phyloP scores from a whole-genome alignment of 768 basidiomycete genomes.

The Amanita polypyramis region DNA sequence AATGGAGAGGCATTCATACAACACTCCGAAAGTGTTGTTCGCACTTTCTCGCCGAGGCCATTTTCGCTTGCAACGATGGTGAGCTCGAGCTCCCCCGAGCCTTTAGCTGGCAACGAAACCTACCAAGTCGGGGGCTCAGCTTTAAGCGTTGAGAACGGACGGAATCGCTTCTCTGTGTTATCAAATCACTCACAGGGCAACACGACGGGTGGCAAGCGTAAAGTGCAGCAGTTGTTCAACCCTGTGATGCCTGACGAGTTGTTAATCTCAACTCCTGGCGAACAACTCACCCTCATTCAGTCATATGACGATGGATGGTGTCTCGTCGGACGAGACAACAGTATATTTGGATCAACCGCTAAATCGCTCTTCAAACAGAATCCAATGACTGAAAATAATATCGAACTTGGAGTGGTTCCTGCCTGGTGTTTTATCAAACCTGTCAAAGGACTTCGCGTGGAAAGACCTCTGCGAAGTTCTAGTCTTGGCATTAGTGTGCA shows the following conservation, averaged over 20 bases:
- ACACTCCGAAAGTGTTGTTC: slow-evolving; percentile 9
- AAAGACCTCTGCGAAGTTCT: slow-evolving; percentile 52
- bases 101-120: background rate
- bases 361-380: slow-evolving; percentile 32
- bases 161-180: slow-evolving; percentile 29
- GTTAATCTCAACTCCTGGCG: slow-evolving; percentile 38
- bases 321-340: slow-evolving; percentile 47
- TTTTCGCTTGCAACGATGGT: background rate
- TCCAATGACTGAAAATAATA: slow-evolving; percentile 21
- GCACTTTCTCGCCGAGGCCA: slow-evolving; percentile 10
- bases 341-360: slow-evolving; percentile 18
- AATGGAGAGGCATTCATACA: background rate
- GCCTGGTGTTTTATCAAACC: slow-evolving; percentile 70
- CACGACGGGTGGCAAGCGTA: slow-evolving; percentile 30
- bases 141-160: slow-evolving; percentile 19
- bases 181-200: slow-evolving; percentile 15
- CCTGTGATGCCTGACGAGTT: slow-evolving; percentile 73
- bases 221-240: slow-evolving; percentile 54
- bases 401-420: slow-evolving; percentile 65
- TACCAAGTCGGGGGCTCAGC: slow-evolving; percentile 10
- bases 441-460: slow-evolving; percentile 44
- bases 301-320: slow-evolving; percentile 79
- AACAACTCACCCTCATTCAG: slow-evolving; percentile 50
- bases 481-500: slow-evolving; percentile 59
- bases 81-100: background rate